Percentiles rank a stretch among this genome's conserved stretches.
Conservation (phyloP, 352 stramenopile species). For the Saprolegnia parasitica region DNA sequence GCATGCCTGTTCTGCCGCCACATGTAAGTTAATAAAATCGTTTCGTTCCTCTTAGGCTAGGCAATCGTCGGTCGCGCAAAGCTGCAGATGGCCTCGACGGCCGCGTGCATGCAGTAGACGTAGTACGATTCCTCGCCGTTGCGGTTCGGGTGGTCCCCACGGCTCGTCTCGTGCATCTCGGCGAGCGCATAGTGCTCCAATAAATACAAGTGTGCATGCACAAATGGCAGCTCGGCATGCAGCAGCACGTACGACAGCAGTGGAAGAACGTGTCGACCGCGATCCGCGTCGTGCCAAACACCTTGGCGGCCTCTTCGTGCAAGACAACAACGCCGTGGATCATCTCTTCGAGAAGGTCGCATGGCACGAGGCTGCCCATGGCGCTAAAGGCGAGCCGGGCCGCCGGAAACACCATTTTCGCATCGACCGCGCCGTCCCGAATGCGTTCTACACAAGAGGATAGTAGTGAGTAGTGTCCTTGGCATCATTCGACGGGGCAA, state of each 20-base stretch:
- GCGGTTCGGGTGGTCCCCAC: slow-evolving; percentile 40
- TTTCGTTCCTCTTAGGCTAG: background rate
- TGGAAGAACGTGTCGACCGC: slow-evolving; percentile 83
- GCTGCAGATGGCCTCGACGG: slow-evolving; percentile 82
- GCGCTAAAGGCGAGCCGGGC: slow-evolving; percentile 56
- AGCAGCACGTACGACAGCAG: slow-evolving; percentile 77
- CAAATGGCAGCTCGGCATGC: slow-evolving; percentile 58
- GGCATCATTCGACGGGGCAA: background rate
- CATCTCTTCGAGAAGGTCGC: slow-evolving; percentile 74
- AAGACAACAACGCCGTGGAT: slow-evolving; percentile 82
- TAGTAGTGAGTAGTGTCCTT: background rate
- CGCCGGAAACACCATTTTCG: slow-evolving; percentile 37
- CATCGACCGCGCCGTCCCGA: slow-evolving; percentile 44
- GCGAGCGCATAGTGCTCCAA: slow-evolving; percentile 83
- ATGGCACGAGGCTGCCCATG: slow-evolving; percentile 77
- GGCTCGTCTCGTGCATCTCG: background rate
- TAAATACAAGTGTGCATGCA: slow-evolving; percentile 77
- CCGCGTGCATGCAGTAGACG: slow-evolving; percentile 81
- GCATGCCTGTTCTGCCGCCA: too few species aligned
- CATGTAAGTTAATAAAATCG: background rate
- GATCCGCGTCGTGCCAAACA: slow-evolving; percentile 82
- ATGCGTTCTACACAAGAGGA: background rate
- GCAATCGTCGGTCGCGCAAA: slow-evolving; percentile 29
- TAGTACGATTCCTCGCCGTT: slow-evolving; percentile 88
- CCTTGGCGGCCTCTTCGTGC: slow-evolving; percentile 77